phyloP scores from a whole-genome alignment of 495 filamentous ascomycete genomes.

The Podospora didyma region DNA sequence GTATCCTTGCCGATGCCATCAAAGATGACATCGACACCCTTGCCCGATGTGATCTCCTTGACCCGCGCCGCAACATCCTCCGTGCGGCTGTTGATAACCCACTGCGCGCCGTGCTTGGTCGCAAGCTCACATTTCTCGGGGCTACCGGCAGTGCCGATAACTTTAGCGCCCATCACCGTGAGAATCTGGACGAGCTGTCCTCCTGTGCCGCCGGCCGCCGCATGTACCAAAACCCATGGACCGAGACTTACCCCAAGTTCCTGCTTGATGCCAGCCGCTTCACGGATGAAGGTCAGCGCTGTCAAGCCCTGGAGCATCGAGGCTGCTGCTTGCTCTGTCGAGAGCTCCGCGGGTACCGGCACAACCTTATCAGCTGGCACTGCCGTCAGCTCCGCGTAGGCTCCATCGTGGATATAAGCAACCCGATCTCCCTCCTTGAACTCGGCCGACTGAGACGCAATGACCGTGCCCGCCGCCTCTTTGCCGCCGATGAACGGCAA shows the following conservation, averaged over 20 bases:
- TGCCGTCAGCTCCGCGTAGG: constrained; percentile 75
- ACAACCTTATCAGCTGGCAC: constrained; percentile 52
- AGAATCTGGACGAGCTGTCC: constrained; percentile 74
- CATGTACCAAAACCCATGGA: constrained; percentile 85
- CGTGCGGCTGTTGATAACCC: constrained; percentile 66
- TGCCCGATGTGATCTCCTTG: constrained; percentile 63
- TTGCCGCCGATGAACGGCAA: constrained; percentile 75
- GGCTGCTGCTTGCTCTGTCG: constrained; percentile 61
- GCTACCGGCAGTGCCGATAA: constrained; percentile 80
- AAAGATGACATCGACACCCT: constrained; percentile 77
- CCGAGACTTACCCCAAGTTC: constrained; percentile 33
- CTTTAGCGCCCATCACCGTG: constrained; percentile 64
- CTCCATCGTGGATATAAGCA: constrained; percentile 53
- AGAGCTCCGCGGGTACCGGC: constrained; percentile 61
- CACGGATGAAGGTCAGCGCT: constrained; percentile 75
- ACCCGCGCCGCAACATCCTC: constrained; percentile 65
- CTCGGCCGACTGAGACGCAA: constrained; percentile 35
- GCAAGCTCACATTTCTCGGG: constrained; percentile 69
- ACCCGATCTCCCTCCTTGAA: constrained; percentile 65
- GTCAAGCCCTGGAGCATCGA: constrained; percentile 80
- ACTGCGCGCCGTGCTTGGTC: constrained; percentile 62
- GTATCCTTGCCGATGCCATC: constrained; percentile 87
- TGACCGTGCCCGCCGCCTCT: constrained; percentile 60
- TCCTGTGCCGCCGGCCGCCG: constrained; percentile 87
- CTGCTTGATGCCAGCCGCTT: constrained; percentile 65